A percentile compares a stretch with the other conserved stretches of the same genome.
Conservation (phyloP, 176 grass and related monocot species). For the Hsuehochloa calcarea region DNA sequence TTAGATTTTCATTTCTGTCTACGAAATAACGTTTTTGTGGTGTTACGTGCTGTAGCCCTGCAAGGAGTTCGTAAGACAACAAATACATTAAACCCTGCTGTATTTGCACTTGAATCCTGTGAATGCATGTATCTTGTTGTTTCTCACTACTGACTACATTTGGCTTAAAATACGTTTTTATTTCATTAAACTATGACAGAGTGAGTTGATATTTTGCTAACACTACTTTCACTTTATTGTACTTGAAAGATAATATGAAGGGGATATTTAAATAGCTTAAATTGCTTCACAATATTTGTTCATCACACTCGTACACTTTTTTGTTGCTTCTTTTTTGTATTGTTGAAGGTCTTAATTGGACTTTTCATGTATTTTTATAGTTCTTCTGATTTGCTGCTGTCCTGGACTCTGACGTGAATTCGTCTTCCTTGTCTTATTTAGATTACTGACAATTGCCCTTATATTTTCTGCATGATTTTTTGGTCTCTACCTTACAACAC, state of each 20-base stretch:
- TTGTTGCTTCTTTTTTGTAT: neutral
- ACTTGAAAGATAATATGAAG: slow-evolving; percentile 1
- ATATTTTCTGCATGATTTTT: slow-evolving; percentile 20
- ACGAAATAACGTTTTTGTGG: neutral
- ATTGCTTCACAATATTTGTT: neutral
- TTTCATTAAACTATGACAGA: neutral
- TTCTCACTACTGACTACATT: neutral
- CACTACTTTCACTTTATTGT: neutral
- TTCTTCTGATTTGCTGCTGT: neutral
- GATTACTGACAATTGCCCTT: neutral
- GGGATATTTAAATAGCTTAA: slow-evolving; percentile 3
- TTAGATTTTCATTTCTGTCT: neutral
- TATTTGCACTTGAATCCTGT: neutral
- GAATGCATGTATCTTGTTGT: slow-evolving; percentile 20
- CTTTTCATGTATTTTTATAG: neutral
- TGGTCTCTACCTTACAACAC: slow-evolving; percentile 1
- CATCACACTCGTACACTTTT: neutral
- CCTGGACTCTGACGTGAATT: neutral
- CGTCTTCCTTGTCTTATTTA: neutral
- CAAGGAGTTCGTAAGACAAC: neutral
- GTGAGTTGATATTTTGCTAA: neutral
- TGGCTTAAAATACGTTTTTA: neutral
- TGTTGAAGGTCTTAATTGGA: neutral
- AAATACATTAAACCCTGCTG: neutral
- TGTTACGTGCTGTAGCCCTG: neutral